These are phyloP conservation scores for Lentinus brumalis DNA, from an alignment of 768 basidiomycete species.

Conservation along the genomic window DNA sequence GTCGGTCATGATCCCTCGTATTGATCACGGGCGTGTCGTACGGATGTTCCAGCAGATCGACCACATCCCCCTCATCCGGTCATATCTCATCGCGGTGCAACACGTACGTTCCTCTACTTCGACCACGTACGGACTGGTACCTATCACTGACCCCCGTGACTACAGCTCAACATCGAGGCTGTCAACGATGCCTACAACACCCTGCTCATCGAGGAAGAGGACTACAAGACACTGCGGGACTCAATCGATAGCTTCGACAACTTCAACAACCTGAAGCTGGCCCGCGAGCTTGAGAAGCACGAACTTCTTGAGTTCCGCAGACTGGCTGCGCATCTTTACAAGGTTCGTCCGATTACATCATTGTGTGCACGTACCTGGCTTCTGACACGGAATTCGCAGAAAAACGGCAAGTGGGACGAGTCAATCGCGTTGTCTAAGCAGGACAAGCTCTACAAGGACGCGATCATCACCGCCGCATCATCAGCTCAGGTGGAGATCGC, in stretches of 20 bases:
- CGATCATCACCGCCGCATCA: slow-evolving; percentile 89
- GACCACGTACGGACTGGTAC: neutral
- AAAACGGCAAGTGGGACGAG: slow-evolving; percentile 95
- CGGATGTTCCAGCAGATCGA: slow-evolving; percentile 94
- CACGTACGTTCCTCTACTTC: slow-evolving; percentile 52
- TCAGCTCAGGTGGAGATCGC: slow-evolving; percentile 87
- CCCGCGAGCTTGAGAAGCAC: slow-evolving; percentile 84
- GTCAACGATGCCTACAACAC: slow-evolving; percentile 99
- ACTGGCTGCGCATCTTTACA: slow-evolving; percentile 94
- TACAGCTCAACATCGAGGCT: slow-evolving; percentile 89
- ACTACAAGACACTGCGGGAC: slow-evolving; percentile 96
- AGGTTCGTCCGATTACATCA: slow-evolving; percentile 48
- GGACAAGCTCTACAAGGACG: slow-evolving; percentile 96
- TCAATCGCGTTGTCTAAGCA: slow-evolving; percentile 94
- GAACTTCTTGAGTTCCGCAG: slow-evolving; percentile 93
- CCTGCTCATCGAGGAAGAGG: slow-evolving; percentile 98
- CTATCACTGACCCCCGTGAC: neutral
- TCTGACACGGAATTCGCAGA: slow-evolving; percentile 49
- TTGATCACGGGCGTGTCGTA: slow-evolving; percentile 95
- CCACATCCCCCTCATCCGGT: slow-evolving; percentile 92
- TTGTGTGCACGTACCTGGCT: neutral
- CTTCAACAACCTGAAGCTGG: slow-evolving; percentile 90
- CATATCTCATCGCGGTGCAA: slow-evolving; percentile 97
- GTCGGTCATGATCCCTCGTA: slow-evolving; percentile 87
- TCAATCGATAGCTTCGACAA: slow-evolving; percentile 99